These are phyloP conservation scores for Pythium grandisporangium DNA, from an alignment of 352 stramenopile genomes.

Conservation along the genomic window DNA sequence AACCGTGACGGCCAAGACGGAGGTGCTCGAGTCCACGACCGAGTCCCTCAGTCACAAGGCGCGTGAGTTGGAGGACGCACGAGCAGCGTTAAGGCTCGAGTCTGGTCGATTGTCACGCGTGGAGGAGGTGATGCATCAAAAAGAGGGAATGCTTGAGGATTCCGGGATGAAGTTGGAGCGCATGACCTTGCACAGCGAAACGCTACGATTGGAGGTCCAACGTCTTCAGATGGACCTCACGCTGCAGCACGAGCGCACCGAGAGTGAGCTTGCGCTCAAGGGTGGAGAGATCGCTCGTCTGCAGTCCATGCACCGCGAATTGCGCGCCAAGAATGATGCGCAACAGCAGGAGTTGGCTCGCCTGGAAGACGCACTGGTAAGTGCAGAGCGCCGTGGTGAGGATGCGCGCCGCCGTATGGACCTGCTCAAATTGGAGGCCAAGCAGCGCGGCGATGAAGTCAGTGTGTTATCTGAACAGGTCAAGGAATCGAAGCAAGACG, in stretches of 20 bases:
- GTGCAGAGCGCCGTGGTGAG: conserved; percentile 29
- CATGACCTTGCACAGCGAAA: conserved; percentile 46
- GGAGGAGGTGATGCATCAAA: conserved; percentile 55
- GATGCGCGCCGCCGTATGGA: conserved; percentile 37
- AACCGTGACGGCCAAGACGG: conserved; percentile 43
- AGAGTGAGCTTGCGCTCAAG: conserved; percentile 64
- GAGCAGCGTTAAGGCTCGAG: conserved; percentile 42
- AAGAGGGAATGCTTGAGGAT: conserved; percentile 51
- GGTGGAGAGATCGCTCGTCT: conserved; percentile 57
- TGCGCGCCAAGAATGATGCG: conserved; percentile 52
- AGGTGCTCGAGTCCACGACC: conserved; percentile 56
- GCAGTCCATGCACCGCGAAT: conserved; percentile 31
- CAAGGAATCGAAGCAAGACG: conserved; percentile 24
- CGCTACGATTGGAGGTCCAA: conserved; percentile 51
- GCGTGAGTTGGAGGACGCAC: conserved; percentile 49
- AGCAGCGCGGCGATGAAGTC: conserved; percentile 26
- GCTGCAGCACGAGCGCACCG: conserved; percentile 51
- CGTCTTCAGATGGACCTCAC: conserved; percentile 70
- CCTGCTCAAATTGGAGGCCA: conserved; percentile 36
- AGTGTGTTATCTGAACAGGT: conserved; percentile 20
- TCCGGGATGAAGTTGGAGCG: conserved; percentile 56
- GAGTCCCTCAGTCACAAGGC: conserved; percentile 49
- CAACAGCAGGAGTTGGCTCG: conserved; percentile 32
- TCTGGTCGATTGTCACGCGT: conserved; percentile 38
- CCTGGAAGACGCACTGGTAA: conserved; percentile 27